Percentiles rank a stretch among this genome's conserved stretches.
Evolutionary conservation across 345 rosid species (phyloP).

Genomic region (Anastatica hierochuntica): DNA sequence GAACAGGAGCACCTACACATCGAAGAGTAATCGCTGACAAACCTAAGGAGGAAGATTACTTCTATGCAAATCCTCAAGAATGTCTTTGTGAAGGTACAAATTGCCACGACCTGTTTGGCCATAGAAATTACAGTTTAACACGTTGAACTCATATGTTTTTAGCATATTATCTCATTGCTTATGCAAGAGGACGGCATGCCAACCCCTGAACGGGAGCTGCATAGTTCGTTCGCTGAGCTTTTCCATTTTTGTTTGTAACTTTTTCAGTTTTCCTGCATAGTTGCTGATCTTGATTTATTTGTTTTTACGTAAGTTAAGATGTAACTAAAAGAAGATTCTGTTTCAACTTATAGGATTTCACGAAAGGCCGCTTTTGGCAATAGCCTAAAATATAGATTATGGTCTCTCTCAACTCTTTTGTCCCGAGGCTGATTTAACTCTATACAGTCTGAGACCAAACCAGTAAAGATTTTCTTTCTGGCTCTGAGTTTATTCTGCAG

Average conservation of each 20-base stretch:
- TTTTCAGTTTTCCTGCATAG: constrained; percentile 22
- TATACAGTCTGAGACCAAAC: no score
- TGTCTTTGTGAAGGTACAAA: constrained; percentile 64
- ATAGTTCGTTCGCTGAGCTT: constrained; percentile 13
- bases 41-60: constrained; percentile 98
- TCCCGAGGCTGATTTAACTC: constrained; percentile 1
- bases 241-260: constrained; percentile 23
- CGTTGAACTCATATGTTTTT: constrained; percentile 10
- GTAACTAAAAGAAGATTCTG: constrained; percentile 26
- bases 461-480: no score
- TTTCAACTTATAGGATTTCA: constrained; percentile 21
- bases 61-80: constrained; percentile 91
- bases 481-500: constrained; percentile 16
- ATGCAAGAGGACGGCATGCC: constrained; percentile 19
- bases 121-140: constrained; percentile 22
- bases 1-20: constrained; percentile 59
- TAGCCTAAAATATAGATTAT: constrained; percentile 19
- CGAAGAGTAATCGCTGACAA: constrained; percentile 60
- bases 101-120: constrained; percentile 48
- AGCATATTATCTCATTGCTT: constrained; percentile 16
- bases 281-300: constrained; percentile 24
- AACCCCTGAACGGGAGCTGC: constrained; percentile 15
- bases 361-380: constrained; percentile 14
- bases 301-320: constrained; percentile 24
- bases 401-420: neutral